Base-by-base conservation (phyloP, 2,329 filamentous ascomycete species). In the Cercospora janseana region DNA sequence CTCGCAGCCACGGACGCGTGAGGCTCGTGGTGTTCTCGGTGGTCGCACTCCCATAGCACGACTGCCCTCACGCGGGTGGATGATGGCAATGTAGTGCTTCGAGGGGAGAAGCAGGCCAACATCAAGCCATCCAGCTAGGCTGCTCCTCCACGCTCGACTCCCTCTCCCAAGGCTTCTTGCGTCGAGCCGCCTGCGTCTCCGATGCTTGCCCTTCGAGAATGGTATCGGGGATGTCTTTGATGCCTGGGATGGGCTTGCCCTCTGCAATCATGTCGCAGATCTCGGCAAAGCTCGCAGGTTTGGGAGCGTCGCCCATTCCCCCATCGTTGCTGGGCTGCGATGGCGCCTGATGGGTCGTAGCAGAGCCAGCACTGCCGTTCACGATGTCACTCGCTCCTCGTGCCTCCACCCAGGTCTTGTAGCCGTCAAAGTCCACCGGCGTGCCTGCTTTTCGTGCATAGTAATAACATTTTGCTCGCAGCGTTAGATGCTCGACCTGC, bases 211-310 rank as follows among this genome's bases (percentile, higher is more conserved):
- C 85, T 46, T 82, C 77, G 15, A 91, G 75, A 4, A 95, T 75
- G 0, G 85, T 93, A 59, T 88, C 81, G 4, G 91, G 89, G 46
- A 96, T 92, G 56, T 95, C 82, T 60, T 84, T 83, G 63, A 96
- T 94, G 1, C 91, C 91, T 1, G 90, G 89, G 34, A 96, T 86
- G 0, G 87, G 85, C 60, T 88, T 83, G 46, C 89, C 89, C 21
- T 82, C 84, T 18, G 88, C 87, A 46, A 96, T 87, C 47, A 95
- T 79, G 62, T 88, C 86, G 48, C 95, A 85, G 55, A 96, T 89
- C 58, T 92, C 83, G 6, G 87, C 85, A 68, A 96, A 95, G 1
- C 83, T 85, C 41, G 83, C 84, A 3, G 90, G 90, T 62, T 95
- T 95, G 1, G 81, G 79, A 28, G 88, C 86, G 37, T 80, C 75